A percentile compares a stretch with the other conserved stretches of the same genome.
Conservation (phyloP, 2,329 filamentous ascomycete genomes). For the Phyllachora maydis region DNA sequence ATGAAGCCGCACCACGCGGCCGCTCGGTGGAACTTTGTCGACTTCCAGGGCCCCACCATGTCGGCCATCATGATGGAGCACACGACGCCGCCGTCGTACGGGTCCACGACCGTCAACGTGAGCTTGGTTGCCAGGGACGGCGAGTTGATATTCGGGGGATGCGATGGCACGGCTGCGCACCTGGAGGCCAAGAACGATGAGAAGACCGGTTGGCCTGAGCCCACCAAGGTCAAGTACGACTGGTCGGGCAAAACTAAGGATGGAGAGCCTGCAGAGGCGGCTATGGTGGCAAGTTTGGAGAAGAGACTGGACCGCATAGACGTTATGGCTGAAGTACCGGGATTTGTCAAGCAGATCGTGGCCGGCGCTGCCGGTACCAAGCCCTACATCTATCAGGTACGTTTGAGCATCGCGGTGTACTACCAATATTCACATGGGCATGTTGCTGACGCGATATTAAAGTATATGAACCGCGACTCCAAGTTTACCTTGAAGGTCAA, state of each 20-base stretch:
- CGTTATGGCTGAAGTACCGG: constrained; percentile 90
- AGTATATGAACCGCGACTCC: too few species aligned
- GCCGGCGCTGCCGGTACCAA: constrained; percentile 76
- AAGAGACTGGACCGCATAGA: constrained; percentile 65
- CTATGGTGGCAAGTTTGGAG: constrained; percentile 48
- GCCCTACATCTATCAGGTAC: constrained; percentile 92
- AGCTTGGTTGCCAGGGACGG: constrained; percentile 66
- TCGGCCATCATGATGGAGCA: constrained; percentile 92
- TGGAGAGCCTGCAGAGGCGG: constrained; percentile 48
- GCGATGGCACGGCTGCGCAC: constrained; percentile 45
- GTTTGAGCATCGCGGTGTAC: too few species aligned
- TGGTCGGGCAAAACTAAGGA: constrained; percentile 69
- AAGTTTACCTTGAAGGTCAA: constrained; percentile 61
- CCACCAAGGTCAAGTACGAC: constrained; percentile 48
- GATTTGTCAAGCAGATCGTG: constrained; percentile 87
- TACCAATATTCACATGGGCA: too few species aligned
- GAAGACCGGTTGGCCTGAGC: constrained; percentile 78
- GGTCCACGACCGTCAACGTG: constrained; percentile 62
- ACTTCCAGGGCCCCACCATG: constrained; percentile 74
- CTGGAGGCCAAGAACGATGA: constrained; percentile 47
- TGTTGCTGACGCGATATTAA: too few species aligned
- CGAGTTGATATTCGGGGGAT: constrained; percentile 56
- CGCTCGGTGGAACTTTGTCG: constrained; percentile 77
- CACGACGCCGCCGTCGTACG: constrained; percentile 85
- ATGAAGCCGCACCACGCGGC: constrained; percentile 99